Base-by-base conservation (phyloP, 352 stramenopile genomes). In the Globisporangium barbulae region DNA sequence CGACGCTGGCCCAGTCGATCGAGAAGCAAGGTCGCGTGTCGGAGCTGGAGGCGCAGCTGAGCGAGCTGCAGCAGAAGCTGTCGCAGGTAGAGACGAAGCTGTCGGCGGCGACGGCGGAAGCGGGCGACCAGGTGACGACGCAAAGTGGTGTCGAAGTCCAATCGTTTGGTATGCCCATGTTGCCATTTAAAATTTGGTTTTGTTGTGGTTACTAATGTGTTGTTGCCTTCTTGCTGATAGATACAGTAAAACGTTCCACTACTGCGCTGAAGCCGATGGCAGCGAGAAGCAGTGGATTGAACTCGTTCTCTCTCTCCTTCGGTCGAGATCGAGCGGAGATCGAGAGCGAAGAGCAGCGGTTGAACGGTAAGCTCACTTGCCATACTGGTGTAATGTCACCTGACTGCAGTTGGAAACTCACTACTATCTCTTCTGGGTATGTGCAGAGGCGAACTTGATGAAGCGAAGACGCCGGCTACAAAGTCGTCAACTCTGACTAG, bases 381-480 rank as follows among this genome's bases (percentile, higher is more conserved):
- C 25, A 2, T 28, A 28, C 25, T 28, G 10, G 50, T 41, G 44
- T 59, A 12, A 7, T 1, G 41, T 28, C 33, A 37, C 5, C 21
- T 56, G 44, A n/a, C 56, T 63, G 15, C 15, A 22, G 25, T 28
- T 28, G 25, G 25, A 15, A 21, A n/a, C 12, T 13, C 17, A 15
- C 10, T n/a, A 10, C 31, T 21, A n/a, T 15, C 37, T 44, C 41
- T 25, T 30, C 54, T 63, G 25, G 25, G 25, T 28, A 28, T 28
- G 25, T 15, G 63, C 66, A 81, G 74, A 81, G 54, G 63, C 64
- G 28, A 79, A 79, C 39, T 53, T 81, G 71, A 44, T 79, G 8
- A 76, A 77, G 58, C 31, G 71, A 44, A 73, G 69, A 58, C 64
- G 71, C 39, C 71, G 71, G 7, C 68, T 65, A 30, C 71, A 77